Evolutionary conservation across 371 early-diverging fungal genomes (phyloP), one percentile per base, ranked within the genome.

Genomic region (Mortierella sp.): DNA sequence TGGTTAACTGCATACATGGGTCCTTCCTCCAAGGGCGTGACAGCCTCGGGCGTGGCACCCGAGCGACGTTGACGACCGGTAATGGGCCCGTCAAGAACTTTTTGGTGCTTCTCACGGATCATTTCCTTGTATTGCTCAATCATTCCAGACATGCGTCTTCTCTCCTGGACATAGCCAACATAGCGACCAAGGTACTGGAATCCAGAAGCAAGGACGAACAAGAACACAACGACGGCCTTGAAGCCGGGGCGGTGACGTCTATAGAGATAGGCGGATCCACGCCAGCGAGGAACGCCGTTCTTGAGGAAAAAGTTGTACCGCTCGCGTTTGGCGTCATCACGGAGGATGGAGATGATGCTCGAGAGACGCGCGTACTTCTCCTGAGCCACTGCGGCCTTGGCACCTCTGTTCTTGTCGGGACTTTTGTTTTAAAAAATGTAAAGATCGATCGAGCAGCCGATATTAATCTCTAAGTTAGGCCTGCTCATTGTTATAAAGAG

Each of bases 241-340:
- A 93, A 75, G n/a, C 93, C 93, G 15, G 94, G 94, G 23, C 93
- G 83, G 79, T 89, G 91, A 37, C 94, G 87, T 28, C 86, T 79
- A 69, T 94, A 94, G 21, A 89, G 79, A 56, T 94, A 94, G 5
- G 90, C 94, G 37, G 94, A 90, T 56, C 94, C 94, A 47, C 94
- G 86, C 94, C 94, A 94, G 64, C 86, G 84, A 42, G 94, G 94
- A 24, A 94, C 93, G n/a, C 94, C 94, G 72, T 93, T 93, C 78
- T 92, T 93, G 65, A 90, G 86, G 70, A 91, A 94, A 76, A 91
- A 91, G 79, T 94, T 85, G 82, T 94, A 94, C 19, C 94, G 84
- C 50, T 93, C 90, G 43, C 94, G 90, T 19, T 75, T 82, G 59
- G 81, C 79, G 37, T 79, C 58, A 58, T 91, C 87, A 42, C 93